phyloP scores from a whole-genome alignment of 306 rosid species.

The Medicago lupulina region DNA sequence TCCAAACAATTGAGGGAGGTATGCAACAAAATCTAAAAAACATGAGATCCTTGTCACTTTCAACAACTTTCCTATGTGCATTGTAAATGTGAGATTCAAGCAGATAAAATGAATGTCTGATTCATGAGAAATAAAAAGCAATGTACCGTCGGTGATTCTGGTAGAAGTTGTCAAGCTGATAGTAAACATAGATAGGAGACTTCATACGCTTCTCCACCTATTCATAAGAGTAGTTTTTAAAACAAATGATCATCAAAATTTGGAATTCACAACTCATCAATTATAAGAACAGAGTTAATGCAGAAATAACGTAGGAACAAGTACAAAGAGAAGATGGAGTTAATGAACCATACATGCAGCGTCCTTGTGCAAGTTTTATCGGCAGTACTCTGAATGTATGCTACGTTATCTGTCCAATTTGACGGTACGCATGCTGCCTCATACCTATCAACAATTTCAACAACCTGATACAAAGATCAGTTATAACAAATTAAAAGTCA shows the following conservation, averaged over 20 bases:
- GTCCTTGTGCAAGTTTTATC: conserved; percentile 57
- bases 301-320: conserved; percentile 9
- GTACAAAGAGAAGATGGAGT: conserved; percentile 8
- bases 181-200: conserved; percentile 82
- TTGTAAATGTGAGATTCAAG: conserved; percentile 4
- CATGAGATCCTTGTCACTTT: not conserved
- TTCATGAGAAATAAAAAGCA: conserved; percentile 29
- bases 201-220: conserved; percentile 78
- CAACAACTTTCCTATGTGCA: conserved; percentile 17
- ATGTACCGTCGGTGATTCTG: conserved; percentile 93
- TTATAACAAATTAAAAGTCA: conserved; percentile 32
- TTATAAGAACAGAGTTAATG: conserved; percentile 10
- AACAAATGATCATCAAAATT: conserved; percentile 37
- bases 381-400: conserved; percentile 59
- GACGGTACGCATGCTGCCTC: conserved; percentile 65
- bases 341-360: conserved; percentile 55
- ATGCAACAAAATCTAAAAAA: not conserved
- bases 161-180: conserved; percentile 93
- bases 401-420: conserved; percentile 47
- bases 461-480: conserved; percentile 60
- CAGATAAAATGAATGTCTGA: not conserved
- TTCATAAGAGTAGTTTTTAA: conserved; percentile 28
- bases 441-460: conserved; percentile 81
- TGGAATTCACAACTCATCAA: conserved; percentile 21
- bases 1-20: conserved; percentile 3